A percentile compares a stretch with the other conserved stretches of the same genome.
phyloP scores from a whole-genome alignment of 768 basidiomycete species.

The Amanita molliuscula region DNA sequence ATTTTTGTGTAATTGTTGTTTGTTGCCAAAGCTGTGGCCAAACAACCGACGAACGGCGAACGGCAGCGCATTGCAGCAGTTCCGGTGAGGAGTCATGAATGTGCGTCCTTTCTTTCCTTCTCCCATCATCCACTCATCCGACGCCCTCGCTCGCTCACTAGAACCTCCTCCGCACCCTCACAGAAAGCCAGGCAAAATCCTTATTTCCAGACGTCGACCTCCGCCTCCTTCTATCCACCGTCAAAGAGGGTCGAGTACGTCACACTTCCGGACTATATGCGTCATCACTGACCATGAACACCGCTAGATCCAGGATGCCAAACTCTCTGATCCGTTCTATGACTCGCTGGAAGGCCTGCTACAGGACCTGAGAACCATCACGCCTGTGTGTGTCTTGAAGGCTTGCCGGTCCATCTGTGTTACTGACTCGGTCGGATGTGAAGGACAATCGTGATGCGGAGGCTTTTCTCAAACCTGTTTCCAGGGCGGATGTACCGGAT shows the following conservation, averaged over 20 bases:
- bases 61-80: constrained; percentile 1
- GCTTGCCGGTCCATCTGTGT: constrained; percentile 17
- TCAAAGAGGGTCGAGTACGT: constrained; percentile 84
- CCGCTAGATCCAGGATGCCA: constrained; percentile 45
- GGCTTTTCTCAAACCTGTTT: constrained; percentile 89
- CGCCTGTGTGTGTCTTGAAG: constrained; percentile 37
- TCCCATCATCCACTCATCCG: constrained; percentile 3
- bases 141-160: constrained; percentile 18
- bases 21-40: background rate
- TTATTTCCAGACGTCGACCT: constrained; percentile 59
- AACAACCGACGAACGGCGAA: constrained; percentile 2
- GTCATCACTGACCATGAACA: constrained; percentile 9
- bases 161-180: constrained; percentile 87
- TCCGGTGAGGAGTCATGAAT: constrained; percentile 8
- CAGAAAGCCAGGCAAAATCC: constrained; percentile 61
- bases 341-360: constrained; percentile 88
- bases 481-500: constrained; percentile 83
- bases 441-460: constrained; percentile 86
- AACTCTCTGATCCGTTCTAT: constrained; percentile 82
- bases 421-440: constrained; percentile 15
- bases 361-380: constrained; percentile 71
- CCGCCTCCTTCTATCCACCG: constrained; percentile 69
- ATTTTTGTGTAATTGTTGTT: background rate
- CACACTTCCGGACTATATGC: constrained; percentile 8
- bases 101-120: constrained; percentile 8